Base-by-base conservation (phyloP, 768 basidiomycete genomes). In the Boletus coccyginus region DNA sequence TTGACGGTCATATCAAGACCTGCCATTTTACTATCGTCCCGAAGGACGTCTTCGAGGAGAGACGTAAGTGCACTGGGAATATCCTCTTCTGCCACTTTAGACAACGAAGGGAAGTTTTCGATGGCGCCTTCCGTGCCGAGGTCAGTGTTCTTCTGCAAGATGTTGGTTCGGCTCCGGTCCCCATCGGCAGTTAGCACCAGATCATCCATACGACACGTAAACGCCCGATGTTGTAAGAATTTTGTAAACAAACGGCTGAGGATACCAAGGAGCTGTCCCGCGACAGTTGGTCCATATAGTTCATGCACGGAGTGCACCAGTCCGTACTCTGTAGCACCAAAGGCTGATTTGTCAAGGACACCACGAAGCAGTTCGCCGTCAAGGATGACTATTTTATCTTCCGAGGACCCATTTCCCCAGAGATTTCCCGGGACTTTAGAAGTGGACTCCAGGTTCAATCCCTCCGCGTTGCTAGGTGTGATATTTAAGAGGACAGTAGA, bases 201-300 rank as follows among this genome's bases (percentile, higher is more conserved):
- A 78, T 99, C 97, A 73, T 99, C 97, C 92, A 98, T 98, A 19
- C 97, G 86, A 74, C 97, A 99, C 3, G 95, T 94, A 75, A 99
- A 99, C 0, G 94, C 97, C 41, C 94, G 90, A 65, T 94, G 92
- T 65, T 98, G 96, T 52, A 99, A 79, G 74, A 92, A 98, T 69
- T 97, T 98, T 43, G 97, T 98, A 74, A 99, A 94, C 33, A 98
- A 77, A 52, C 97, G 87, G 69, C 92, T 92, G 57, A 98, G 84
- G 57, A 98, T 86, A 50, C 95, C 93, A 19, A 99, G 86, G 14
- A 99, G 84, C 66, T 87, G 87, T 50, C 95, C 96, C 6, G 97
- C 96, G 21, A 84, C 75, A 50, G 89, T 88, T 11, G 95, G 80
- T 13, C 97, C 95, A 68, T 98, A 99, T 9, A 99, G 76, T 64